phyloP scores from a whole-genome alignment of 345 rosid genomes.

The Pistacia vera region DNA sequence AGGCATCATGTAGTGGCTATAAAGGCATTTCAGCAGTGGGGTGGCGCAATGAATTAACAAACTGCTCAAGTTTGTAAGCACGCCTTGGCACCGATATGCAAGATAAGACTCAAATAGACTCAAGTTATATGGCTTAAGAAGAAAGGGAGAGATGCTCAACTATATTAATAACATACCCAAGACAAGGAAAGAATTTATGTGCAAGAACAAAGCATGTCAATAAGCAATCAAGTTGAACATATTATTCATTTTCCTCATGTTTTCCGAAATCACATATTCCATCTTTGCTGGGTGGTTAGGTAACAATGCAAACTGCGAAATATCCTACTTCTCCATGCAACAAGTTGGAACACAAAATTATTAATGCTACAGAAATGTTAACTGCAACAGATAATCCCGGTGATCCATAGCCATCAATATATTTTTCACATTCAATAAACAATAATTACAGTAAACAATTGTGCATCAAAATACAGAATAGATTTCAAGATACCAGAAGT shows the following conservation, averaged over 20 bases:
- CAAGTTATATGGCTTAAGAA: not conserved
- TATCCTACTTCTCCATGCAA: not conserved
- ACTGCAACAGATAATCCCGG: not conserved
- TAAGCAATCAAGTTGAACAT: not conserved
- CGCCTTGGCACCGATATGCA: not conserved
- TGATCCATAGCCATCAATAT: not conserved
- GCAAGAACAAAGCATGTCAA: not conserved
- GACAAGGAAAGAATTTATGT: not conserved
- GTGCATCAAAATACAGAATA: not conserved
- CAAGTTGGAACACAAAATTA: not conserved
- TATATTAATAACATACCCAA: not conserved
- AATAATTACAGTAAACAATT: not conserved
- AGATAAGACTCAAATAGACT: not conserved
- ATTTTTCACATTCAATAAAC: not conserved
- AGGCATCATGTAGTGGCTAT: not conserved
- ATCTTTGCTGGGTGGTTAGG: not conserved
- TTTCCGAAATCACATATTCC: not conserved
- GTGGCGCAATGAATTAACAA: not conserved
- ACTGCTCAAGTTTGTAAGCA: not conserved
- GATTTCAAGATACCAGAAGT: constrained; percentile 46
- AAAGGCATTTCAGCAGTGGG: not conserved
- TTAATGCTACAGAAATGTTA: not conserved
- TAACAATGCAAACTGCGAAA: not conserved
- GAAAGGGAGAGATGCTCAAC: not conserved
- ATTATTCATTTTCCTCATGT: not conserved